Evolutionary conservation across 495 filamentous ascomycete species (phyloP).

Genomic region (Apiosordaria backusii): DNA sequence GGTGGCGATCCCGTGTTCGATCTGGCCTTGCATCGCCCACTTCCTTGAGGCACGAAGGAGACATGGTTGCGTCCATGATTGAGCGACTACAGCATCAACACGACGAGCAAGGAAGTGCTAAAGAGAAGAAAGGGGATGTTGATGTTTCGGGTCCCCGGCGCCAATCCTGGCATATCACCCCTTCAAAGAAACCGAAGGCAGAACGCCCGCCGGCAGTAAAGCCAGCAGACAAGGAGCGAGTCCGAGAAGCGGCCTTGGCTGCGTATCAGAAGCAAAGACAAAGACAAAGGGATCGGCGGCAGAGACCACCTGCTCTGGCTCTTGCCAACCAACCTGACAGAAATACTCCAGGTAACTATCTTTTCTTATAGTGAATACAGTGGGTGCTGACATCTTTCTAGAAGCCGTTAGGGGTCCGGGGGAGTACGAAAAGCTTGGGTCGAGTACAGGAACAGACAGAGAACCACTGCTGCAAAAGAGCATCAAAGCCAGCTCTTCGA

Average conservation of each 20-base stretch:
- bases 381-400: background rate
- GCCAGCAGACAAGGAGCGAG: too few relatives aligned
- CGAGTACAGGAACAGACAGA: too few relatives aligned
- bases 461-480: too few relatives aligned
- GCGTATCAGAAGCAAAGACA: too few relatives aligned
- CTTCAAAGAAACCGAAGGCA: background rate
- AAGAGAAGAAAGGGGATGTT: too few relatives aligned
- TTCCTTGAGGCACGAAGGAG: background rate
- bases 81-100: background rate
- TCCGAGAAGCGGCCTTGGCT: too few relatives aligned
- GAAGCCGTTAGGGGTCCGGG: too few relatives aligned
- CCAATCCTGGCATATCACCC: background rate
- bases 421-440: too few relatives aligned
- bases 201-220: too few relatives aligned
- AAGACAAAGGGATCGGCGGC: too few relatives aligned
- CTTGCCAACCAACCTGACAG: background rate
- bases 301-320: background rate
- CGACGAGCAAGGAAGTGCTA: background rate
- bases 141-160: background rate
- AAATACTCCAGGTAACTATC: background rate
- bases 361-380: background rate
- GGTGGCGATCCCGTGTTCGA: background rate
- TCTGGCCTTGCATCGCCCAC: background rate
- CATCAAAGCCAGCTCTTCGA: too few relatives aligned
- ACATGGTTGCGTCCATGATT: background rate